A percentile compares a stretch with the other conserved stretches of the same genome.
Evolutionary conservation across 2,329 filamentous ascomycete genomes (phyloP).

Genomic region (Graphium sp.): DNA sequence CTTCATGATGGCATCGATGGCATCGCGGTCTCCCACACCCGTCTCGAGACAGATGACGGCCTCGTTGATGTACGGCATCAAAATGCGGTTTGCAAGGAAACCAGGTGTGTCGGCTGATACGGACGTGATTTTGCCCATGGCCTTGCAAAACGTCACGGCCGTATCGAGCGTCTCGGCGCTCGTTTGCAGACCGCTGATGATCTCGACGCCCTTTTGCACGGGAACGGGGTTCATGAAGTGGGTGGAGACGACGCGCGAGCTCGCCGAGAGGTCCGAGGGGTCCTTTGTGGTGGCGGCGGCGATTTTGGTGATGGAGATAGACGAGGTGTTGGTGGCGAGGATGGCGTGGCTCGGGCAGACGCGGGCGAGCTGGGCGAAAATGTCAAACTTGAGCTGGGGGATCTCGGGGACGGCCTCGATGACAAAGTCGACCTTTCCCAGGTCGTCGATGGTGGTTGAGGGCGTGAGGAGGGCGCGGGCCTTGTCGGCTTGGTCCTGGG

Average conservation of each 20-base stretch:
- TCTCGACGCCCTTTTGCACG: conserved; percentile 92
- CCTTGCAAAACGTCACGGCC: conserved; percentile 70
- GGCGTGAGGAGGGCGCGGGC: conserved; percentile 53
- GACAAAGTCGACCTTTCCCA: conserved; percentile 81
- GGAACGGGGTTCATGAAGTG: conserved; percentile 99
- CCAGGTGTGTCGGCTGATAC: conserved; percentile 80
- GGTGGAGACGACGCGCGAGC: conserved; percentile 80
- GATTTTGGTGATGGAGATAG: conserved; percentile 92
- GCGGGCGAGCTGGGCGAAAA: conserved; percentile 69
- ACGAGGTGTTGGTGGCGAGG: conserved; percentile 95
- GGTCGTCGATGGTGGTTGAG: conserved; percentile 57
- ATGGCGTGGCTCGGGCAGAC: conserved; percentile 75
- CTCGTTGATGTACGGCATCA: conserved; percentile 99
- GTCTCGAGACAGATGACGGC: conserved; percentile 93
- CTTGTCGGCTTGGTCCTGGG: conserved; percentile 62
- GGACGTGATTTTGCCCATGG: conserved; percentile 86
- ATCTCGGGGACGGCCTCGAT: conserved; percentile 97
- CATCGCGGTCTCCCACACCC: conserved; percentile 71
- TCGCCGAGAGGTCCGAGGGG: conserved; percentile 62
- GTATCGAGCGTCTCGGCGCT: conserved; percentile 66
- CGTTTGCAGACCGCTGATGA: conserved; percentile 88
- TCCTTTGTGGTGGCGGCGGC: conserved; percentile 70
- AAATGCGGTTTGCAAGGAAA: conserved; percentile 87
- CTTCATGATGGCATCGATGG: conserved; percentile 98
- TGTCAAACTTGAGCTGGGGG: conserved; percentile 67